Evolutionary conservation across 2,329 filamentous ascomycete species (phyloP).

Genomic region (Tolypocladium ovalisporum): DNA sequence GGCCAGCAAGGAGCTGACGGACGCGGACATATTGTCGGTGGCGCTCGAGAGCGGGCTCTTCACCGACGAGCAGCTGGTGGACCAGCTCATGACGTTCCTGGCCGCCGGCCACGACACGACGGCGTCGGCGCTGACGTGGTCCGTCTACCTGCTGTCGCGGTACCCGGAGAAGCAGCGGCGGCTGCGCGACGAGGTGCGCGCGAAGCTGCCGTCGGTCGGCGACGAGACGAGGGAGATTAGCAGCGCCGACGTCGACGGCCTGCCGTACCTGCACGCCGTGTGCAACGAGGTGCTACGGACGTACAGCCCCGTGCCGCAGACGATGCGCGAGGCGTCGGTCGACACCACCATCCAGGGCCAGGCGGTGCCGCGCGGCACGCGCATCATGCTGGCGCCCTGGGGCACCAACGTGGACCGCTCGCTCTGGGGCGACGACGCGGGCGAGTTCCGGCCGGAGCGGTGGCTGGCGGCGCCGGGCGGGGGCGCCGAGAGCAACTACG

Average conservation of each 20-base stretch:
- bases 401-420: constrained; percentile 58
- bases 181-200: constrained; percentile 58
- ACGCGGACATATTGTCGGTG: constrained; percentile 69
- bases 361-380: constrained; percentile 58
- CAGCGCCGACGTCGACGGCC: constrained; percentile 49
- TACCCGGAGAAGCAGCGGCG: constrained; percentile 54
- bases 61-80: constrained; percentile 67
- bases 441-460: constrained; percentile 66
- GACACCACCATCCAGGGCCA: constrained; percentile 57
- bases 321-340: constrained; percentile 51
- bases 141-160: constrained; percentile 56
- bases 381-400: constrained; percentile 51
- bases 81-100: constrained; percentile 86
- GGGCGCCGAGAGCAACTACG: constrained; percentile 65
- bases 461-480: constrained; percentile 60
- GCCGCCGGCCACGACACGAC: constrained; percentile 77
- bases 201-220: constrained; percentile 41
- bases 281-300: constrained; percentile 68
- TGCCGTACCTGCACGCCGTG: constrained; percentile 73
- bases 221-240: constrained; percentile 23
- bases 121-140: constrained; percentile 65
- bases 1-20: constrained; percentile 34
- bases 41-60: constrained; percentile 69
- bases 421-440: constrained; percentile 69
- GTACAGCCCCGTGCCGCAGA: constrained; percentile 60